phyloP scores from a whole-genome alignment of 2,329 filamentous ascomycete genomes.

The Xylaria hypoxylon region DNA sequence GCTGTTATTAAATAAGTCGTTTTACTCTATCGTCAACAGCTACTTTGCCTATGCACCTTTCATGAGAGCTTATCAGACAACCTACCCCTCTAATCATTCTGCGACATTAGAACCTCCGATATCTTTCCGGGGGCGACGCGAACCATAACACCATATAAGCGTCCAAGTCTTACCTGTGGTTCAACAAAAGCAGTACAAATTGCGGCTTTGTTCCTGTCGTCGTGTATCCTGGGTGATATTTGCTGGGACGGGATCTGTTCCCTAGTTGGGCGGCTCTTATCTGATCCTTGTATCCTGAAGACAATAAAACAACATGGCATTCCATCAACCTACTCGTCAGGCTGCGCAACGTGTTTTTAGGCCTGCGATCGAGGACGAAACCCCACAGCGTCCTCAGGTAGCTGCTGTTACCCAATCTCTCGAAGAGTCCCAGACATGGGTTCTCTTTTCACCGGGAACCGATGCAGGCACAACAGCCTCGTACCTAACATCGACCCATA shows the following conservation, averaged over 20 bases:
- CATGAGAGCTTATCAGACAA: conserved; percentile 14
- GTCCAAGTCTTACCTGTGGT: not conserved
- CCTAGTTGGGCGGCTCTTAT: conserved; percentile 30
- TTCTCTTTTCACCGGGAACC: conserved; percentile 86
- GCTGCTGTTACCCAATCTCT: conserved; percentile 54
- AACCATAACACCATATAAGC: not conserved
- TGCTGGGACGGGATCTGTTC: conserved; percentile 19
- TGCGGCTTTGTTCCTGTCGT: not conserved
- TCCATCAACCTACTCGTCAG: conserved; percentile 69
- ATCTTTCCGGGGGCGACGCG: conserved; percentile 6
- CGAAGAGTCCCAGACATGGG: conserved; percentile 91
- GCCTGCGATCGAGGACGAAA: conserved; percentile 54
- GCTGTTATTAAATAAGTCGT: not conserved
- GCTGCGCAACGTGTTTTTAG: conserved; percentile 62
- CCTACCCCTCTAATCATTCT: conserved; percentile 2
- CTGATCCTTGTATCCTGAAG: conserved; percentile 5
- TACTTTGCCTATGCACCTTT: not conserved
- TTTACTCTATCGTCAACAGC: not conserved
- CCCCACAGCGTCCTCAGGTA: conserved; percentile 53
- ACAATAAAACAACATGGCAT: conserved; percentile 60
- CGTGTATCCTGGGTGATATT: conserved; percentile 22
- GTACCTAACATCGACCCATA: conserved; percentile 75
- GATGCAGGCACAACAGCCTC: conserved; percentile 67
- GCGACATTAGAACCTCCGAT: conserved; percentile 6
- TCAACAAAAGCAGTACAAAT: not conserved